Evolutionary conservation across 352 stramenopile genomes (phyloP), one percentile per base, ranked within the genome.

Genomic region (Phytophthora syringae): DNA sequence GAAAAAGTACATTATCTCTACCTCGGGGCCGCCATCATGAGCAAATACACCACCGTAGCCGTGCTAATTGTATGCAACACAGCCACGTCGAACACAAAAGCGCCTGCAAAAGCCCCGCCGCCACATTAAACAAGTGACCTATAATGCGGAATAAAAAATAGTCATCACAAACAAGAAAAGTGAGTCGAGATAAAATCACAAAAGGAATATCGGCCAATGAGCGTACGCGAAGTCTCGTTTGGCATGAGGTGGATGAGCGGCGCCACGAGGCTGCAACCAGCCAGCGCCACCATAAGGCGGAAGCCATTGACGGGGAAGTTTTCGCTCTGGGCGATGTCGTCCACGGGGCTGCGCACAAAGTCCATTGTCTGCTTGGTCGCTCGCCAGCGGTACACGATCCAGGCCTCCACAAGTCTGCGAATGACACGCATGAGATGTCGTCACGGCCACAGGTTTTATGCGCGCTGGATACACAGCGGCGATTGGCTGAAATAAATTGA

Each of bases 61-160:
- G 83, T 88, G 50, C 67, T 79, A 22, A 95, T 62, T 12, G 84
- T 86, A 70, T 95, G 88, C 52, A 94, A 44, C 53, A 95, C 78
- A 5, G 82, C 87, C 59, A 76, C 80, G 62, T 93, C 88, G 49
- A 94, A 95, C 30, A 95, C 88, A 43, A 93, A 95, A 39, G 80
- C 64, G 24, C 85, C 88, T 0, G 68, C 82, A 44, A 80, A 16
- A 93, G 45, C 10, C 88, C 88, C n/a, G 77, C 58, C 20, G 71
- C 55, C 21, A 89, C 68, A 57, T 92, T 94, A 36, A 92, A 90
- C 61, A 88, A 48, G 49, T 95, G 87, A 20, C 84, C 86, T 94
- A 50, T 21, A 2, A 32, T 32, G 9, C 5, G 9, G 9, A 9
- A 32, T 9, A 53, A 49, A 42, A 54, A 47, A 24, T 21, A 40